phyloP scores from a whole-genome alignment of 352 stramenopile genomes.

The Albugo candida region DNA sequence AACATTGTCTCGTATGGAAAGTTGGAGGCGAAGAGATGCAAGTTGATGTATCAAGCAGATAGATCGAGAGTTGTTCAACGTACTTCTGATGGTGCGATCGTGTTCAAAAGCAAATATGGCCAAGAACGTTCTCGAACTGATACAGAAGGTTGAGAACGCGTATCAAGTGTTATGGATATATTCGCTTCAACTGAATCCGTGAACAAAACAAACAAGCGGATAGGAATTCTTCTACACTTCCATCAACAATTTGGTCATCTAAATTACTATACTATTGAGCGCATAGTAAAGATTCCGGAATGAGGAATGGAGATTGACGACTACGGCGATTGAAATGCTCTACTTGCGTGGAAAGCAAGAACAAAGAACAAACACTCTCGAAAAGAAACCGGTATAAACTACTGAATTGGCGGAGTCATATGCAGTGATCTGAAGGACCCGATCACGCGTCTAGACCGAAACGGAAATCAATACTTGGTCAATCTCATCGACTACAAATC shows the following conservation, averaged over 20 bases:
- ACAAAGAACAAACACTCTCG: background rate
- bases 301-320: background rate
- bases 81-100: background rate
- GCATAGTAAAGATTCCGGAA: background rate
- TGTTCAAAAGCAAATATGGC: background rate
- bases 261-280: background rate
- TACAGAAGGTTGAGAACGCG: background rate
- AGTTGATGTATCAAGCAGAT: background rate
- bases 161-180: background rate
- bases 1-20: background rate
- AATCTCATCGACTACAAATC: too few species aligned
- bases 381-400: background rate
- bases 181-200: background rate
- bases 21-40: background rate
- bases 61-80: background rate
- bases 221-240: background rate
- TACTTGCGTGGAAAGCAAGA: background rate
- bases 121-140: background rate
- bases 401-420: background rate
- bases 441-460: too few species aligned
- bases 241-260: conserved; percentile 2
- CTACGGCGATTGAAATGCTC: background rate
- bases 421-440: too few species aligned
- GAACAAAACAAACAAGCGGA: background rate
- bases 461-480: too few species aligned